These are phyloP conservation scores for Lichtheimia ramosa DNA, from an alignment of 371 early-diverging fungal genomes.

Conservation along the genomic window DNA sequence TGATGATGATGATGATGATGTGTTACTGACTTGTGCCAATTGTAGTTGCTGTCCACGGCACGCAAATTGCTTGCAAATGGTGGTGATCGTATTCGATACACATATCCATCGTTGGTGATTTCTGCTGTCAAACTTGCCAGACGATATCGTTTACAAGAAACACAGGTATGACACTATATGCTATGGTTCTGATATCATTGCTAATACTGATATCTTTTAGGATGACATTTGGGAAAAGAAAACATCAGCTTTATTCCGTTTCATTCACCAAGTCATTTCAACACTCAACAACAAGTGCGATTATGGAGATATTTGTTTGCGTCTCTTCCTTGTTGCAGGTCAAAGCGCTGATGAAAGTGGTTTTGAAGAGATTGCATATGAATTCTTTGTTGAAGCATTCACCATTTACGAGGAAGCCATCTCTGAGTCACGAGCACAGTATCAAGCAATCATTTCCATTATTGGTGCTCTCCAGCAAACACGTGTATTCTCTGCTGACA, in stretches of 20 bases:
- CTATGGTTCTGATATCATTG: not conserved
- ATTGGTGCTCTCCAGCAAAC: constrained; percentile 79
- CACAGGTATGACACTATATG: constrained; percentile 21
- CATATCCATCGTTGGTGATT: constrained; percentile 82
- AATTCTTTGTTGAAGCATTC: constrained; percentile 93
- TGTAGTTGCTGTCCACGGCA: constrained; percentile 73
- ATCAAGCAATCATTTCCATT: constrained; percentile 79
- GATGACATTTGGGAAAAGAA: constrained; percentile 68
- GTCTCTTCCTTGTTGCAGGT: constrained; percentile 80
- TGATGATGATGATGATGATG: not conserved
- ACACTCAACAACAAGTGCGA: constrained; percentile 68
- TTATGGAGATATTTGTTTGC: constrained; percentile 70
- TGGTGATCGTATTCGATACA: constrained; percentile 82
- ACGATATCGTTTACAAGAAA: constrained; percentile 47
- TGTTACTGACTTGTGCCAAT: not conserved
- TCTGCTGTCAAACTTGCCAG: constrained; percentile 75
- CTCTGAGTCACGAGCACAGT: constrained; percentile 86
- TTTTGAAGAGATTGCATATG: constrained; percentile 87
- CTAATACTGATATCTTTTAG: constrained; percentile 11
- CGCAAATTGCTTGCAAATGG: constrained; percentile 81
- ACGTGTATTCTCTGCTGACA: constrained; percentile 77
- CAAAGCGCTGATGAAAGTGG: constrained; percentile 80
- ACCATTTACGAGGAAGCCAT: constrained; percentile 92
- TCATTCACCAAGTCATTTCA: constrained; percentile 76
- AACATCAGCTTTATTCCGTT: constrained; percentile 66